A percentile compares a stretch with the other conserved stretches of the same genome.
Evolutionary conservation across 2,329 filamentous ascomycete genomes (phyloP).

Genomic region (Ophiostoma novo-ulmi): DNA sequence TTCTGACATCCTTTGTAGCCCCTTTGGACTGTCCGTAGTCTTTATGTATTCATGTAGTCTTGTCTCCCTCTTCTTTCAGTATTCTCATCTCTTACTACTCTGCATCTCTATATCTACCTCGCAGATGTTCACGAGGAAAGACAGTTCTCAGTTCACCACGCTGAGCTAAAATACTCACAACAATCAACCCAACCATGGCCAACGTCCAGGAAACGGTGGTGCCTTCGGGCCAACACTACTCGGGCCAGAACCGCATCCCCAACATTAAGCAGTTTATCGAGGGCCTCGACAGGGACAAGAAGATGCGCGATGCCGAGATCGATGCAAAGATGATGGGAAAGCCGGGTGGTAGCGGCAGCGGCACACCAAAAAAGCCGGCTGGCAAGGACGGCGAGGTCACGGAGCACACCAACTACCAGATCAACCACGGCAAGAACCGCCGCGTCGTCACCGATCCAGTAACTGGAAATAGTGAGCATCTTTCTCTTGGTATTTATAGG

Average conservation of each 20-base stretch:
- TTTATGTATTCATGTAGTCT: neutral
- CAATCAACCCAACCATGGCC: constrained; percentile 17
- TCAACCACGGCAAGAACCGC: constrained; percentile 44
- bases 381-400: constrained; percentile 38
- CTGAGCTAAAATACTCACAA: no score
- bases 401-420: constrained; percentile 44
- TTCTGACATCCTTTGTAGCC: constrained; percentile 1
- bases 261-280: constrained; percentile 82
- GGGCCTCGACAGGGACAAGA: constrained; percentile 73
- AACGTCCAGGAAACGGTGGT: constrained; percentile 39
- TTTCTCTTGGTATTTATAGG: neutral
- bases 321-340: constrained; percentile 43
- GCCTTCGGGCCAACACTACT: constrained; percentile 65
- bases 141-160: neutral
- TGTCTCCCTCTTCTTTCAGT: neutral
- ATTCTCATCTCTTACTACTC: neutral
- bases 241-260: constrained; percentile 75
- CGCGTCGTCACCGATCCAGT: constrained; percentile 80
- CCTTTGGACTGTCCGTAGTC: neutral
- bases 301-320: constrained; percentile 64
- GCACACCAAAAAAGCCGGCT: neutral
- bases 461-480: constrained; percentile 56
- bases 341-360: neutral
- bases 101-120: neutral
- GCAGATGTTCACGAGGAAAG: neutral